Evolutionary conservation across 495 filamentous ascomycete species (phyloP).

Genomic region (Rostrohypoxylon terebratum): DNA sequence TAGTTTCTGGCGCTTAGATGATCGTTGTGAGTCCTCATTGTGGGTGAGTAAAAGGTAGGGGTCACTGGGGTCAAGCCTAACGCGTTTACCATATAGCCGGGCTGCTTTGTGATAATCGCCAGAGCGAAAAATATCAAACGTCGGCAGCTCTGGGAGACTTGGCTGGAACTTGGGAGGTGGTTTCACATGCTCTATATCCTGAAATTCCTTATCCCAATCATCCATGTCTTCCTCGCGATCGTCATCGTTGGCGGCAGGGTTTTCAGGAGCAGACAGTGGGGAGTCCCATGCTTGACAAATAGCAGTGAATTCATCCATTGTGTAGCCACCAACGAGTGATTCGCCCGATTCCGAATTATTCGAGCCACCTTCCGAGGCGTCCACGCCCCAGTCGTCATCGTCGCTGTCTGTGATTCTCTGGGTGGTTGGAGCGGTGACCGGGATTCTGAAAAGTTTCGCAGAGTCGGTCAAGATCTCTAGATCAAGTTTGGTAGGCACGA

Average conservation of each 20-base stretch:
- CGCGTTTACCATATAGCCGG: slow-evolving; percentile 74
- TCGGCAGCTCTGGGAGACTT: slow-evolving; percentile 57
- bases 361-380: slow-evolving; percentile 48
- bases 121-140: slow-evolving; percentile 58
- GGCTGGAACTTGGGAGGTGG: slow-evolving; percentile 50
- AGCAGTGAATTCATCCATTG: slow-evolving; percentile 78
- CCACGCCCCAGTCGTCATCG: slow-evolving; percentile 63
- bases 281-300: slow-evolving; percentile 87
- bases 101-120: slow-evolving; percentile 70
- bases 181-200: slow-evolving; percentile 56
- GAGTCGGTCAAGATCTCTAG: slow-evolving; percentile 86
- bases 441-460: slow-evolving; percentile 79
- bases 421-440: slow-evolving; percentile 56
- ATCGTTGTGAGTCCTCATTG: slow-evolving; percentile 62
- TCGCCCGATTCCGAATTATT: slow-evolving; percentile 70
- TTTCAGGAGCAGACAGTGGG: slow-evolving; percentile 53
- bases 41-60: slow-evolving; percentile 83
- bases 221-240: slow-evolving; percentile 62
- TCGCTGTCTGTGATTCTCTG: slow-evolving; percentile 64
- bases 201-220: slow-evolving; percentile 65
- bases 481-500: slow-evolving; percentile 86
- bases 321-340: slow-evolving; percentile 70
- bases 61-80: slow-evolving; percentile 90
- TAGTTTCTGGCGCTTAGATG: slow-evolving; percentile 59
- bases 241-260: slow-evolving; percentile 33